Conservation (phyloP, 148 eudicot genomes). For the Rhododendron ovatum region DNA sequence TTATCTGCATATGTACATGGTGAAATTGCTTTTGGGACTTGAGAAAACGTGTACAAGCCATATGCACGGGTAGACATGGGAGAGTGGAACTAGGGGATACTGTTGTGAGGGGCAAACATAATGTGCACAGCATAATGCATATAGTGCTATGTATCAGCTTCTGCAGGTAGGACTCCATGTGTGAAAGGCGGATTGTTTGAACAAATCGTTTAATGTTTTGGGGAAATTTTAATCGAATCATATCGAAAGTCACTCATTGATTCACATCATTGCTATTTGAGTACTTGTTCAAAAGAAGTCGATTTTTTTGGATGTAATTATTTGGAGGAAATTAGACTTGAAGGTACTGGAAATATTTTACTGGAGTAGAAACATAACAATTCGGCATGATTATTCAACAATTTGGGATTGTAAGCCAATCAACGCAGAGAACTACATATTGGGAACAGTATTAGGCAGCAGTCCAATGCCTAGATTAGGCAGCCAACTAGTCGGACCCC, state of each 20-base stretch:
- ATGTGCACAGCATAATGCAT: too few species aligned
- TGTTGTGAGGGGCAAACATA: neutral
- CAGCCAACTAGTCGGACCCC: too few species aligned
- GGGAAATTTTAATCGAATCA: neutral
- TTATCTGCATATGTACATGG: neutral
- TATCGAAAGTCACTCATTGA: neutral
- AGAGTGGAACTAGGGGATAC: neutral
- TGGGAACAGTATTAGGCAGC: neutral
- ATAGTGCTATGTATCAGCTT: neutral
- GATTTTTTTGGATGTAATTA: neutral
- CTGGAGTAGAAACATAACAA: neutral
- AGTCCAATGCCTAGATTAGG: too few species aligned
- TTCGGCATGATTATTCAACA: neutral
- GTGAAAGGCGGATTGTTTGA: neutral
- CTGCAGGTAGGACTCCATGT: neutral
- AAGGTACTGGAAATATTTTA: neutral
- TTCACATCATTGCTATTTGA: neutral
- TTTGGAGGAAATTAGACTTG: neutral
- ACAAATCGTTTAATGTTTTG: neutral
- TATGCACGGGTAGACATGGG: neutral
- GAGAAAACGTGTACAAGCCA: neutral
- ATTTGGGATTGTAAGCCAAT: neutral
- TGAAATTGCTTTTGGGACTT: neutral
- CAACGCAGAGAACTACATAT: neutral
- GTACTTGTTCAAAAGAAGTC: neutral